Evolutionary conservation across 2,329 filamentous ascomycete genomes (phyloP).

Genomic region (Fusarium haematococcum): DNA sequence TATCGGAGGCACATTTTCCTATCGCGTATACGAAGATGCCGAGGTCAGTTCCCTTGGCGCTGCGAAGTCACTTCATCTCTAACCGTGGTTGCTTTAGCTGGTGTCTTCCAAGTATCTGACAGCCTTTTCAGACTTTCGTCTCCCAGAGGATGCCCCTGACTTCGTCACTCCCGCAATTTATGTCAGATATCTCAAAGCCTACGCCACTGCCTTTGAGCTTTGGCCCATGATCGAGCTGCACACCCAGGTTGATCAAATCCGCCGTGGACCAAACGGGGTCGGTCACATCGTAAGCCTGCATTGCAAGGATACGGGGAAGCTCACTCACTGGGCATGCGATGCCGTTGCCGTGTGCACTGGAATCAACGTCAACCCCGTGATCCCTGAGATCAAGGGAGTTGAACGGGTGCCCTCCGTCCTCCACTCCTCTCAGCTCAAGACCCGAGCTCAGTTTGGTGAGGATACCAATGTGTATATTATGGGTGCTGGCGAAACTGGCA

Average conservation of each 20-base stretch:
- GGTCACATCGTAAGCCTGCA: constrained; percentile 32
- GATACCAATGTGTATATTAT: constrained; percentile 56
- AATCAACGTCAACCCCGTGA: constrained; percentile 55
- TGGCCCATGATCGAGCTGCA: constrained; percentile 51
- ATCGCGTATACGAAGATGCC: constrained; percentile 61
- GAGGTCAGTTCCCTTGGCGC: constrained; percentile 47
- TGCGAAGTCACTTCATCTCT: too few species aligned
- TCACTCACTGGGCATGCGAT: constrained; percentile 53
- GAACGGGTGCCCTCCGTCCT: constrained; percentile 51
- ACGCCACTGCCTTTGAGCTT: constrained; percentile 54
- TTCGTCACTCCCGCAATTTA: constrained; percentile 57
- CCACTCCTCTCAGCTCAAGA: constrained; percentile 59
- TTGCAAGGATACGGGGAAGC: not conserved
- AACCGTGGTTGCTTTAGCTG: constrained; percentile 43
- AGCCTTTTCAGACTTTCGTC: constrained; percentile 62
- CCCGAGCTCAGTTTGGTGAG: constrained; percentile 54
- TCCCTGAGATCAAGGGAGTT: constrained; percentile 54
- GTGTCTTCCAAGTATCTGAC: constrained; percentile 64
- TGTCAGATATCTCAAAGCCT: constrained; percentile 57
- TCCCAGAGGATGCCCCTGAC: constrained; percentile 55
- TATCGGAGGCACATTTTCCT: constrained; percentile 61
- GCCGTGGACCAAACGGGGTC: constrained; percentile 12
- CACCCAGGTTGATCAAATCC: constrained; percentile 47
- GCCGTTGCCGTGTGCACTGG: constrained; percentile 60
- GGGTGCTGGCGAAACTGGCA: constrained; percentile 59